Base-by-base conservation (phyloP, 768 basidiomycete genomes). In the Boletus sp. region DNA sequence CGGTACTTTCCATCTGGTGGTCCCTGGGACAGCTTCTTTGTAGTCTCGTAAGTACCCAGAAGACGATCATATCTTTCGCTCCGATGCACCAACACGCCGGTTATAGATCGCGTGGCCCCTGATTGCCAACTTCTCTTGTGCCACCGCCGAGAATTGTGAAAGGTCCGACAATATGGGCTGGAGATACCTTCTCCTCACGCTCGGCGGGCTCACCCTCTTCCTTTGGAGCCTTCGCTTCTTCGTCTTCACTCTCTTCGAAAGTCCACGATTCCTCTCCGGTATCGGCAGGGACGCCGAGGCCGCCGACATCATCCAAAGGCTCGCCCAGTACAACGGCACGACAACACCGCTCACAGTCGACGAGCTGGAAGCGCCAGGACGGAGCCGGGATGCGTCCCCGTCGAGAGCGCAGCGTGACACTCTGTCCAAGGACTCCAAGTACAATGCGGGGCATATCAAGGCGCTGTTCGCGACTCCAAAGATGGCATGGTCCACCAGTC, bases 401-500 rank as follows among this genome's bases (percentile, higher is more conserved):
- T 46, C 53, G 23, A 30, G 47, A 57, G 52, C 40, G 56, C 56
- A 54, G 64, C 63, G 58, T 40, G 51, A 33, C 42, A 57, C 71
- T 35, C 65, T 71, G 45, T 78, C 72, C 72, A 73, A 75, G 55
- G 74, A 79, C 47, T 77, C 74, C 35, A 65, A 65, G 47, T 74
- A 78, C 54, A 70, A 55, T 43, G 33, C 56, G 1, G 58, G 64
- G 13, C 83, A 89, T 64, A 70, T 90, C 48, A 79, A 75, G 63
- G 74, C 80, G 5, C 64, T 92, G 53, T 90, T 90, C 67, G 76
- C 79, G 21, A 85, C 84, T 4, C 73, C 70, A 19, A 82, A 81
- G 64, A 70, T 88, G 66, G 87, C 84, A 5, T 83, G 76, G 72
- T 85, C 84, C 1, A 89, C 87, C 4, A 79, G 73, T 32, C 61